phyloP scores from a whole-genome alignment of 331 rosid species.

The Cydonia oblonga region DNA sequence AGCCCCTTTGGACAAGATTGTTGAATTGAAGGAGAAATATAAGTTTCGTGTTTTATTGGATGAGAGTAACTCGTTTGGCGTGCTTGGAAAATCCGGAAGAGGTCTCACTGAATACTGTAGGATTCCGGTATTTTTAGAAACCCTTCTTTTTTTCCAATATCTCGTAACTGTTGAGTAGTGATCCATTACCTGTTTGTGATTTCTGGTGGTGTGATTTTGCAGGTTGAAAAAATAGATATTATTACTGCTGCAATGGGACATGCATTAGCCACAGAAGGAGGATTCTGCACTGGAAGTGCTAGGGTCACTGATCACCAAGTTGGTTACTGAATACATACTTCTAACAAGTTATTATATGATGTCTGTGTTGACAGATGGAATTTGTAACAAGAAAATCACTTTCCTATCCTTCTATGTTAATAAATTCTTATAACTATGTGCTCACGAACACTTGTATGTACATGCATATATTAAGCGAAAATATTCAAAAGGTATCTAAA shows the following conservation, averaged over 20 bases:
- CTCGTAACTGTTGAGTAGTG: background rate
- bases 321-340: conserved; percentile 5
- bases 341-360: background rate
- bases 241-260: conserved; percentile 97
- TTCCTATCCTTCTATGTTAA: background rate
- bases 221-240: conserved; percentile 85
- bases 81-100: conserved; percentile 82
- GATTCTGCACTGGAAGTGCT: conserved; percentile 94
- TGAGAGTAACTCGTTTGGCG: conserved; percentile 97
- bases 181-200: conserved; percentile 19
- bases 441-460: background rate
- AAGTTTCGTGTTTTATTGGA: conserved; percentile 82
- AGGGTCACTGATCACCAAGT: conserved; percentile 97
- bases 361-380: conserved; percentile 7
- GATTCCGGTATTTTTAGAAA: conserved; percentile 55
- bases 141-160: conserved; percentile 5
- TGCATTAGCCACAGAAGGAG: conserved; percentile 94
- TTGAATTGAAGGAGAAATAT: conserved; percentile 78
- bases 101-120: conserved; percentile 77
- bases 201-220: conserved; percentile 25
- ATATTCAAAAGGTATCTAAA: background rate
- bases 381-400: background rate
- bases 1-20: conserved; percentile 82
- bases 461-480: background rate
- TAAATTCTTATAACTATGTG: background rate